Base-by-base conservation (phyloP, 495 filamentous ascomycete genomes). In the Annulohypoxylon maeteangense region DNA sequence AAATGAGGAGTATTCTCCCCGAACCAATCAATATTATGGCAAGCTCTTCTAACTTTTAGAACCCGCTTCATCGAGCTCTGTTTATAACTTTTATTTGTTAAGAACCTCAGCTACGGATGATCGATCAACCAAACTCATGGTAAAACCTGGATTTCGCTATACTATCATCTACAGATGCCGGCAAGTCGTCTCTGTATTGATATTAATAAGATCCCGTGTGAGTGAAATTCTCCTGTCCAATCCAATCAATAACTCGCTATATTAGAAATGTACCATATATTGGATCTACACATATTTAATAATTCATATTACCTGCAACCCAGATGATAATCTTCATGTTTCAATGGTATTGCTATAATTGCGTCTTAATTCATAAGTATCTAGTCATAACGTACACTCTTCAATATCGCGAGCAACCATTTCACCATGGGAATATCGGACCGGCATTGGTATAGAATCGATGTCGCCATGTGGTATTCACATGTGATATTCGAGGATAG, bases 231-330 rank as follows among this genome's bases (percentile, higher is more conserved):
- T 40, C 53, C 53, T 54, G 16, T 55, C 23, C 60, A 22, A 29
- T 54, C 60, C 31, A 18, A 38, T 54, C 40, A 34, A 14, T 20
- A 4, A 8, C 12, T 53, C 11, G 32, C 38, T 8, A 10, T 38
- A 60, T 36, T 36, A 14, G n/a, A 36, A 54, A 48, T 68, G 38
- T 56, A 36, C 14, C 16, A 58, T 58, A 62, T 66, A 71, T 71
- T 65, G 29, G 31, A 61, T 62, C 48, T 48, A 50, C 56, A 57
- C 51, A 47, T 38, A 12, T 65, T 61, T n/a, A 34, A 18, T 40
- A 56, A 7, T 10, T 23, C 18, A 20, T 22, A 47, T 47, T 8
- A 47, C n/a, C n/a, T n/a, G n/a, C 6, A 22, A 50, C 22, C 4
- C 44, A 22, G 10, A 32, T 6, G 32, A 7, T 38, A 47, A 48